phyloP scores from a whole-genome alignment of 2,329 filamentous ascomycete genomes.

The Xylariales sp. region DNA sequence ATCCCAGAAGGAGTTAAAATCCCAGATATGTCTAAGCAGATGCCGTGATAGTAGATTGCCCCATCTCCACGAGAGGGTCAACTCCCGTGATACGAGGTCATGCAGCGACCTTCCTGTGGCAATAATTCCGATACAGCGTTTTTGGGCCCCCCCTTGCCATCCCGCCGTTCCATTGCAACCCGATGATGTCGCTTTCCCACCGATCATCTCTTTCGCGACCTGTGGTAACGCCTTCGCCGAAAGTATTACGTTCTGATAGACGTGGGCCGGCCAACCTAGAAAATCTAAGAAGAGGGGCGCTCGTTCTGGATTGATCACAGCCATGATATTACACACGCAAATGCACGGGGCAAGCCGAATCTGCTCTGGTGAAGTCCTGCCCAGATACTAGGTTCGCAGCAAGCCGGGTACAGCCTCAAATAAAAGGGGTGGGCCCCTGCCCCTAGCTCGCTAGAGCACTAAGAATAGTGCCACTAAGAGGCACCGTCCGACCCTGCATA shows the following conservation, averaged over 20 bases:
- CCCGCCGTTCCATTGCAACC: not conserved
- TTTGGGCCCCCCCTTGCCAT: too few relatives aligned
- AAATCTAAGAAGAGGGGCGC: too few relatives aligned
- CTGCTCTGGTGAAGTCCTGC: too few relatives aligned
- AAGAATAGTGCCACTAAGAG: slow-evolving; percentile 13
- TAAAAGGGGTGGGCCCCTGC: not conserved
- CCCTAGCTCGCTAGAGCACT: slow-evolving; percentile 8
- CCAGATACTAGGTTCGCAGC: too few relatives aligned
- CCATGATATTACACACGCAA: too few relatives aligned
- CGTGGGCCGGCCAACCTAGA: too few relatives aligned
- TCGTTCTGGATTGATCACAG: too few relatives aligned
- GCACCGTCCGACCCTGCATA: slow-evolving; percentile 7
- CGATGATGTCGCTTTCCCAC: not conserved
- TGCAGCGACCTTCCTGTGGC: slow-evolving; percentile 2
- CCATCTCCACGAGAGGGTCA: not conserved
- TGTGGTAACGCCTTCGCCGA: too few relatives aligned
- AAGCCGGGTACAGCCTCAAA: slow-evolving; percentile 7
- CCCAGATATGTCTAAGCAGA: not conserved
- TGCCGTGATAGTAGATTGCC: not conserved
- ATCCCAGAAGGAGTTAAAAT: not conserved
- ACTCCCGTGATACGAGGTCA: slow-evolving; percentile 5
- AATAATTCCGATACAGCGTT: slow-evolving; percentile 5
- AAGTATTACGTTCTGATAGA: too few relatives aligned
- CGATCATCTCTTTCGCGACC: not conserved
- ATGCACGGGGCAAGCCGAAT: too few relatives aligned